These are phyloP conservation scores for Quercus robur DNA, from an alignment of 306 rosid genomes.

Conservation along the genomic window DNA sequence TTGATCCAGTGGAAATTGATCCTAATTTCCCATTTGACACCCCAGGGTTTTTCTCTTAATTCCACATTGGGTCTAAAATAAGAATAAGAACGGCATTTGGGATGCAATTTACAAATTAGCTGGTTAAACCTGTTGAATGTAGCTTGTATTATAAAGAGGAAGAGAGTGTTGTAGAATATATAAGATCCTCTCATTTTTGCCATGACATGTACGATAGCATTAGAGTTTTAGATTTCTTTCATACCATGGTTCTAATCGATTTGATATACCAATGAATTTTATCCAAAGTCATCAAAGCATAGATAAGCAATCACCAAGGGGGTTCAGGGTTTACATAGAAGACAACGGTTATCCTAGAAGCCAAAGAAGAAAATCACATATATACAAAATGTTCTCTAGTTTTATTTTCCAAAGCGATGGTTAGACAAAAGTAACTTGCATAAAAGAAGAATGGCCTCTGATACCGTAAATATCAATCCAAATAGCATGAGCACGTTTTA, in stretches of 20 bases:
- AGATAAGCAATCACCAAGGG: too few species aligned
- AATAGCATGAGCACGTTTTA: neutral
- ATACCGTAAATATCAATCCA: neutral
- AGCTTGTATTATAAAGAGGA: conserved; percentile 15
- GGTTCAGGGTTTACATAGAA: too few species aligned
- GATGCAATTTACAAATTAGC: conserved; percentile 1
- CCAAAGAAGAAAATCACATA: neutral
- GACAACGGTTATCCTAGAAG: neutral
- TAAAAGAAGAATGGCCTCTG: neutral
- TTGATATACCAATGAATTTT: neutral
- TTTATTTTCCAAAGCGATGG: neutral
- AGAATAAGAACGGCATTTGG: conserved; percentile 10
- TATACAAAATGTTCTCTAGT: neutral
- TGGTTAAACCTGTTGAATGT: neutral
- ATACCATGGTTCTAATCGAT: neutral
- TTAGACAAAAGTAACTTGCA: neutral
- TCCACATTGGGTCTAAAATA: neutral
- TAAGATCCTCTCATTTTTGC: neutral
- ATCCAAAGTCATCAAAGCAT: neutral
- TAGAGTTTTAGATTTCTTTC: neutral
- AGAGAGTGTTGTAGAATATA: conserved; percentile 2
- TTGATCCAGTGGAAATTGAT: conserved; percentile 41
- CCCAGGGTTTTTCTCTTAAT: conserved; percentile 39
- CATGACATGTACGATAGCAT: neutral
- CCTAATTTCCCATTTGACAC: conserved; percentile 52